These are phyloP conservation scores for Gossypium anomalum DNA, from an alignment of 345 rosid species.

Conservation along the genomic window DNA sequence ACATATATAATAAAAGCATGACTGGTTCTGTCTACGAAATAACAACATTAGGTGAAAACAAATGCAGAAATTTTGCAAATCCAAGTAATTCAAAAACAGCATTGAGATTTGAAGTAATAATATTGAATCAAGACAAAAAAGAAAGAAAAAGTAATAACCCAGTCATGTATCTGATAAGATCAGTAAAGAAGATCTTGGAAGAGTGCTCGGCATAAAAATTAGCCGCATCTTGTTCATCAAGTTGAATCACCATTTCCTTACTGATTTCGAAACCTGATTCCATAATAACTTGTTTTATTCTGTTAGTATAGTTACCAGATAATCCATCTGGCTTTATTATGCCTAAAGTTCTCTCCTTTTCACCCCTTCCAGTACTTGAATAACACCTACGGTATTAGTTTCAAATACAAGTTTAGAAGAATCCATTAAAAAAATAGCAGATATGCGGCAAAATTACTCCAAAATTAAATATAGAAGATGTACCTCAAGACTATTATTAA, in stretches of 20 bases:
- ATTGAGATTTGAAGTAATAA: neutral
- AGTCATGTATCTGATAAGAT: conserved; percentile 69
- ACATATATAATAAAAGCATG: neutral
- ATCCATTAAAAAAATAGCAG: neutral
- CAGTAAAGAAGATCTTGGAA: conserved; percentile 50
- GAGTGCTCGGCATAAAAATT: conserved; percentile 74
- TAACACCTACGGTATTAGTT: conserved; percentile 31
- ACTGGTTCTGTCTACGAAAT: neutral
- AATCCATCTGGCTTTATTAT: conserved; percentile 87
- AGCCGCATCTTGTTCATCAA: conserved; percentile 51
- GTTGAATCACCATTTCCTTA: conserved; percentile 45
- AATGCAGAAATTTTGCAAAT: neutral
- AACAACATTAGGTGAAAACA: neutral
- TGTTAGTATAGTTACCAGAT: conserved; percentile 52
- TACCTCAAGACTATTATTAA: neutral
- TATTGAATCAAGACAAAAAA: neutral
- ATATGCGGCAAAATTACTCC: neutral
- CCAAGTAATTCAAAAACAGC: neutral
- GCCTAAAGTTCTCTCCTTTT: conserved; percentile 57
- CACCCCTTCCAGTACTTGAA: conserved; percentile 31
- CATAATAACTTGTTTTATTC: conserved; percentile 41
- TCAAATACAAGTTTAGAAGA: neutral
- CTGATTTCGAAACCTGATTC: conserved; percentile 51
- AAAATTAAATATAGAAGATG: neutral
- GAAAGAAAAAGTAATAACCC: conserved; percentile 37